A percentile compares a stretch with the other conserved stretches of the same genome.
Evolutionary conservation across 2,329 filamentous ascomycete species (phyloP).

Genomic region (Cordyceps militaris): DNA sequence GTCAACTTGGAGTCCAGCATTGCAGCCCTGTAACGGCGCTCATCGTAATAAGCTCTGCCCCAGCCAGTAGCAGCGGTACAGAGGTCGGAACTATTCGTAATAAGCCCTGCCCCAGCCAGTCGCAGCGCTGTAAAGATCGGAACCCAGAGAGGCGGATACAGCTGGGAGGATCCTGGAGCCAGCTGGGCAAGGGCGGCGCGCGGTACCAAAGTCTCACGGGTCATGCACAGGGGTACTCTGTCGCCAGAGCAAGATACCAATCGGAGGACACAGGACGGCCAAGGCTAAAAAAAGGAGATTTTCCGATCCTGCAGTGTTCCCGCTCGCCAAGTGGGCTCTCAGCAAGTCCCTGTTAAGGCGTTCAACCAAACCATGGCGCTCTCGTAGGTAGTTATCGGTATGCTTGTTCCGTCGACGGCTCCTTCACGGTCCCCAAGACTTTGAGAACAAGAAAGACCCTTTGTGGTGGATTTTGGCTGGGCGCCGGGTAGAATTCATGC

Average conservation of each 20-base stretch:
- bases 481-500: not conserved
- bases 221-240: too few species aligned
- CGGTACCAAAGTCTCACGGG: not conserved
- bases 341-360: too few species aligned
- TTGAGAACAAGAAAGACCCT: not conserved
- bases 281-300: not conserved
- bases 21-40: too few species aligned
- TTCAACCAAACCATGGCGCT: too few species aligned
- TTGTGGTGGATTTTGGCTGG: not conserved
- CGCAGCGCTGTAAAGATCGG: not conserved
- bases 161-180: not conserved
- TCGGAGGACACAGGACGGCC: not conserved
- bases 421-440: too few species aligned
- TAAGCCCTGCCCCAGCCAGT: not conserved
- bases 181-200: slow-evolving; percentile 1
- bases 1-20: too few species aligned
- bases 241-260: not conserved
- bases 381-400: too few species aligned
- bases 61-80: not conserved
- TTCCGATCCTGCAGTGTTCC: slow-evolving; percentile 6
- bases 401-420: too few species aligned
- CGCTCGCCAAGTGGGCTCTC: not conserved
- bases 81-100: not conserved
- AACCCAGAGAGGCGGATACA: not conserved
- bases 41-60: not conserved